Evolutionary conservation across 2,329 filamentous ascomycete genomes (phyloP).

Genomic region (Penicillium sp.): DNA sequence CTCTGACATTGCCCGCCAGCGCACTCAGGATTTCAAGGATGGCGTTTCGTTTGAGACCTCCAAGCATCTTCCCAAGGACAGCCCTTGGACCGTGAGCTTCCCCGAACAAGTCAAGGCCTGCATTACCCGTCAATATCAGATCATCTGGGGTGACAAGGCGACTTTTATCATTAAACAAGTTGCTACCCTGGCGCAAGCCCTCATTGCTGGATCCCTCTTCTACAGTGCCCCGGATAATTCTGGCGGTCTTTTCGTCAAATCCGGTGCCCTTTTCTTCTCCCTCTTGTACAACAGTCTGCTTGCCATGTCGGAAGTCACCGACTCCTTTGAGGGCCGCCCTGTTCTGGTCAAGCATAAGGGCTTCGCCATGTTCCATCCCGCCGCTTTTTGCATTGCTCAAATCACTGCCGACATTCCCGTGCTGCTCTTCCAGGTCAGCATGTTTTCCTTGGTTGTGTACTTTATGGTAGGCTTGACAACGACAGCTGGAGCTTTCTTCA

Average conservation of each 20-base stretch:
- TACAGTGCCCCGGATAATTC: slow-evolving; percentile 64
- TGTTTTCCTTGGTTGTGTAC: slow-evolving; percentile 63
- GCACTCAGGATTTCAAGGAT: slow-evolving; percentile 59
- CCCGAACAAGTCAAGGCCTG: slow-evolving; percentile 60
- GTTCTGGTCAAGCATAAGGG: slow-evolving; percentile 62
- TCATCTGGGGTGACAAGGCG: slow-evolving; percentile 66
- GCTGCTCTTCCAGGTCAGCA: slow-evolving; percentile 62
- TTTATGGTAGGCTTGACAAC: slow-evolving; percentile 64
- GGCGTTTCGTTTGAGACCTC: slow-evolving; percentile 60
- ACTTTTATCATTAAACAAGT: slow-evolving; percentile 66
- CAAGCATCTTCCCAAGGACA: slow-evolving; percentile 56
- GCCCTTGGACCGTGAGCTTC: slow-evolving; percentile 61
- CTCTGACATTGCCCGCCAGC: slow-evolving; percentile 52
- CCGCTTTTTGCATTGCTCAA: slow-evolving; percentile 49
- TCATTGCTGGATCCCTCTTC: slow-evolving; percentile 69
- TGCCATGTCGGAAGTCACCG: slow-evolving; percentile 68
- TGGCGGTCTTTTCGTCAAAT: slow-evolving; percentile 65
- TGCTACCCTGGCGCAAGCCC: slow-evolving; percentile 60
- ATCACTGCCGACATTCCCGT: slow-evolving; percentile 57
- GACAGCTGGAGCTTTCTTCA: slow-evolving; percentile 62
- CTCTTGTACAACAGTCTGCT: slow-evolving; percentile 65
- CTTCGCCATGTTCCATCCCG: slow-evolving; percentile 62
- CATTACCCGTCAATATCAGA: slow-evolving; percentile 65
- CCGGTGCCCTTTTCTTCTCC: slow-evolving; percentile 66
- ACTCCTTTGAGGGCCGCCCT: slow-evolving; percentile 63